Evolutionary conservation across 495 filamentous ascomycete genomes (phyloP), one percentile per base, ranked within the genome.

Genomic region (Lentithecium fluviatile): DNA sequence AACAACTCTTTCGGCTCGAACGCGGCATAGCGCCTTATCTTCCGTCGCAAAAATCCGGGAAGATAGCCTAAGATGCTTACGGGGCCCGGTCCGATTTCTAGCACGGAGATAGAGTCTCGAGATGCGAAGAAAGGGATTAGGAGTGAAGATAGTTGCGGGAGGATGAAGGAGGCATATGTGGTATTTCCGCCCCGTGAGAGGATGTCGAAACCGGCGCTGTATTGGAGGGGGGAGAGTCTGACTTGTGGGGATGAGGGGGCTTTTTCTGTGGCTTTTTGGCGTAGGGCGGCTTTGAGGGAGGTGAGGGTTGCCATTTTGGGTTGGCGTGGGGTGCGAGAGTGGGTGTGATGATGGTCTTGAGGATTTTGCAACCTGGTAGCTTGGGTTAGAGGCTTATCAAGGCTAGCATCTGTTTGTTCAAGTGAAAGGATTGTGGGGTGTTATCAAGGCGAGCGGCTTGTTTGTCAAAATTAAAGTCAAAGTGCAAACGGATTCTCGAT

Each of bases 71-170:
- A 71, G 24, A 85, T 42, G 57, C 75, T 85, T 71, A 78, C 77
- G 24, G 81, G 77, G 53, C 83, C 84, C 0, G 84, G 82, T 70
- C 80, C 81, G 58, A 86, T 82, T 71, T 87, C 84, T 57, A 86
- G 75, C 25, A 78, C 77, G 34, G 81, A 85, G 62, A 85, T 75
- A 46, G 60, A 52, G 57, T 32, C 56, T 55, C 76, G 78, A 37
- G 80, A 77, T 55, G 74, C 72, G 70, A 80, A 74, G 63, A 84
- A 75, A 46, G 76, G 67, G 6, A 66, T 49, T 40, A 86, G 60
- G n/a, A 82, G 67, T 54, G 74, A 69, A 57, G 72, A 75, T 23
- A 87, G 72, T 45, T 82, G 79, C 66, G 83, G 81, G 57, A 82
- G 76, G 61, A 85, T 80, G 69, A 84, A 85, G 60, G 81, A 73